phyloP scores from a whole-genome alignment of 75 land plant species.

The Cunninghamia lanceolata region DNA sequence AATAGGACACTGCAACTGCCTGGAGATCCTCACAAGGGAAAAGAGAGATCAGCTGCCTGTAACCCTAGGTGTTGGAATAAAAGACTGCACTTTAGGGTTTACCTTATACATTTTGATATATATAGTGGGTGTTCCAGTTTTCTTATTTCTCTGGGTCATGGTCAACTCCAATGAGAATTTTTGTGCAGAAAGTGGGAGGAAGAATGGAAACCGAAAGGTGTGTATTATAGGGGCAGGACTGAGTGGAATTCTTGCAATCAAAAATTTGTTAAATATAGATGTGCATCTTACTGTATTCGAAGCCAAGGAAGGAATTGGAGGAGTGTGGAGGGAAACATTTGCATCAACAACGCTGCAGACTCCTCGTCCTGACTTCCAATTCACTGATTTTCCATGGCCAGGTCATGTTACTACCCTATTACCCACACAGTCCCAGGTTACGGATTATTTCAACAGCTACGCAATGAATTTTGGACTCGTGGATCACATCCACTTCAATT shows the following conservation, averaged over 20 bases:
- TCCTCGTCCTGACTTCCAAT: slow-evolving; percentile 54
- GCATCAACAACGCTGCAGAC: slow-evolving; percentile 74
- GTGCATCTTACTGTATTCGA: slow-evolving; percentile 57
- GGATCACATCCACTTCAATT: slow-evolving; percentile 35
- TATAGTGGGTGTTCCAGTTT: too few relatives aligned
- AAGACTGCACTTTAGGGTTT: too few relatives aligned
- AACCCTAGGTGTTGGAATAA: too few relatives aligned
- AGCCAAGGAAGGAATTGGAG: slow-evolving; percentile 56
- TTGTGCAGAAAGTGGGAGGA: not conserved
- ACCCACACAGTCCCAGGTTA: slow-evolving; percentile 45
- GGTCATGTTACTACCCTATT: slow-evolving; percentile 18
- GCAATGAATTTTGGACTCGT: slow-evolving; percentile 53
- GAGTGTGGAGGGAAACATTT: slow-evolving; percentile 86
- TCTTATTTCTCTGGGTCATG: too few relatives aligned
- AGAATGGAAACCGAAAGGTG: slow-evolving; percentile 17
- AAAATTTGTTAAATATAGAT: slow-evolving; percentile 27
- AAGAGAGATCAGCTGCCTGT: too few relatives aligned
- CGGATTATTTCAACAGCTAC: slow-evolving; percentile 66
- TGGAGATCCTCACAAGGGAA: too few relatives aligned
- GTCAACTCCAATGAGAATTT: not conserved
- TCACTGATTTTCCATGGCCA: slow-evolving; percentile 75
- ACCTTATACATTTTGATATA: too few relatives aligned
- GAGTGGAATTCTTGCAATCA: slow-evolving; percentile 61
- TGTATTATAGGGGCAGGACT: slow-evolving; percentile 73
- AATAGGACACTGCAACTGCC: too few relatives aligned